Percentiles rank a stretch among this genome's conserved stretches.
Evolutionary conservation across 139 green algal genomes (phyloP).

Genomic region (Yamagishiella unicocca): DNA sequence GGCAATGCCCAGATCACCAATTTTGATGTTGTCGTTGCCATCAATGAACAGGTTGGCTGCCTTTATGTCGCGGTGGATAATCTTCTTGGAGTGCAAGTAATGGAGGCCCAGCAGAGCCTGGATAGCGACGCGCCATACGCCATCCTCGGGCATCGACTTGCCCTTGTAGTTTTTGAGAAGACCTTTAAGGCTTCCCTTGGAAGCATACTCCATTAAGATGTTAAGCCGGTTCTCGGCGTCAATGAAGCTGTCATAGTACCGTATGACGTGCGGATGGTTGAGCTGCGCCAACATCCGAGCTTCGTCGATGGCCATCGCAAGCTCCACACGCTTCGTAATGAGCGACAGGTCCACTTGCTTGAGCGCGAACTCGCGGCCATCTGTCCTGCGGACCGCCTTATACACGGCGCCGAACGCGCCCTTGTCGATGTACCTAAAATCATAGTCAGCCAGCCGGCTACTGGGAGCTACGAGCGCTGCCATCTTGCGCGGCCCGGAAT

Average conservation of each 20-base stretch:
- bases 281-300: slow-evolving; percentile 74
- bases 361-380: slow-evolving; percentile 71
- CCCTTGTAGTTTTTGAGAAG: slow-evolving; percentile 58
- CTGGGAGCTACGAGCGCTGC: not conserved
- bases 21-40: slow-evolving; percentile 70
- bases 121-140: slow-evolving; percentile 75
- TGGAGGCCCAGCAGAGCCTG: slow-evolving; percentile 69
- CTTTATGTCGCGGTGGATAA: slow-evolving; percentile 86
- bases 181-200: slow-evolving; percentile 67
- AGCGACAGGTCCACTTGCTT: slow-evolving; percentile 79
- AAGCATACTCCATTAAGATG: slow-evolving; percentile 86
- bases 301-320: slow-evolving; percentile 79
- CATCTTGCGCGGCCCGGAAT: slow-evolving; percentile 2
- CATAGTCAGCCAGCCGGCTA: slow-evolving; percentile 56
- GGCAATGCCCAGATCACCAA: slow-evolving; percentile 84
- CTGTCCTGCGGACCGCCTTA: slow-evolving; percentile 61
- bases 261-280: slow-evolving; percentile 70
- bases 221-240: slow-evolving; percentile 73
- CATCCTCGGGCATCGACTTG: slow-evolving; percentile 65
- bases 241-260: slow-evolving; percentile 78
- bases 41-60: slow-evolving; percentile 79
- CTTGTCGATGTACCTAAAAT: slow-evolving; percentile 65
- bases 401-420: slow-evolving; percentile 78
- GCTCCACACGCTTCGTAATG: slow-evolving; percentile 72
- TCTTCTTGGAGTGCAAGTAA: slow-evolving; percentile 73